Conservation (phyloP, 345 rosid genomes). For the Fremontodendron californicum region DNA sequence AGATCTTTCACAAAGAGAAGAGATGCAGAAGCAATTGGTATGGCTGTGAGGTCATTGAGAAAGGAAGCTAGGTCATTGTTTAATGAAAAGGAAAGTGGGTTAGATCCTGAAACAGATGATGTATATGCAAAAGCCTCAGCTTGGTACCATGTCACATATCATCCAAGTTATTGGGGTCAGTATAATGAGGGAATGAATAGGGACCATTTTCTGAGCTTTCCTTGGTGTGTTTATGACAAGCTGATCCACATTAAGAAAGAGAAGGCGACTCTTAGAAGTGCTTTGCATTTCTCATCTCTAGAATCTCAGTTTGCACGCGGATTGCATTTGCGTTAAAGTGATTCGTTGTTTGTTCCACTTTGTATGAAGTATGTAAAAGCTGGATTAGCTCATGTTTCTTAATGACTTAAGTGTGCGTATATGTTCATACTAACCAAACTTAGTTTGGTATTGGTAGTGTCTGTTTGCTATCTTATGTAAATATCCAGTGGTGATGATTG, state of each 20-base stretch:
- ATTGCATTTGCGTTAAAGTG: background rate
- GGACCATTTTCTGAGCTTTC: conserved; percentile 34
- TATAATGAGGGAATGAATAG: conserved; percentile 24
- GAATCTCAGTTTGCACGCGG: background rate
- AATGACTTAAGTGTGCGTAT: background rate
- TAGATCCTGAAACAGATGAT: conserved; percentile 15
- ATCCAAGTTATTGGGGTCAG: conserved; percentile 28
- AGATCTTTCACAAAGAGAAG: conserved; percentile 39
- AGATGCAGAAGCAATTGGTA: conserved; percentile 31
- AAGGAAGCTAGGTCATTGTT: conserved; percentile 51
- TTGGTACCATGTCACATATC: conserved; percentile 42
- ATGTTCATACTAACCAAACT: background rate
- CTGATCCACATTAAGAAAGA: conserved; percentile 26
- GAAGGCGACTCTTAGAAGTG: background rate
- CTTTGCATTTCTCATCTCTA: background rate
- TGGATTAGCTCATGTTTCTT: background rate
- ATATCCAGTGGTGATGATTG: background rate
- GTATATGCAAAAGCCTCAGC: conserved; percentile 43
- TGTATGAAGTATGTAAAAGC: background rate
- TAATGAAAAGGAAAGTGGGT: conserved; percentile 1
- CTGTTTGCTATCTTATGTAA: background rate
- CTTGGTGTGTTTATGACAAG: conserved; percentile 40
- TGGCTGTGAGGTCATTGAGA: conserved; percentile 40
- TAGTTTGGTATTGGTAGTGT: background rate
- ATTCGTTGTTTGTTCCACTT: background rate